These are phyloP conservation scores for Arthrobotrys sphaeroides DNA, from an alignment of 2,329 filamentous ascomycete genomes.

Conservation along the genomic window DNA sequence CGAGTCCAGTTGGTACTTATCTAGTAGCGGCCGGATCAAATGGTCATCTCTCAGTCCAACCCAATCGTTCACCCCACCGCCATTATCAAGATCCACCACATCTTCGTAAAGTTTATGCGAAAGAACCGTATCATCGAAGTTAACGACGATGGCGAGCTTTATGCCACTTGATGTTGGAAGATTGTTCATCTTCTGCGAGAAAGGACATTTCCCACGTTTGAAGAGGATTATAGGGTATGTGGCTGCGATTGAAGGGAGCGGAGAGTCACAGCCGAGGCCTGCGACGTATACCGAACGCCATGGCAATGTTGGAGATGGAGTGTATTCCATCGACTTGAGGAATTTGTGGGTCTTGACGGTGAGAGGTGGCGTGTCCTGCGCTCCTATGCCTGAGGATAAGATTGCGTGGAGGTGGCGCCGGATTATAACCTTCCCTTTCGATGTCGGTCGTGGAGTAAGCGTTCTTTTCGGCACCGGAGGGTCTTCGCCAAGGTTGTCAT, in stretches of 20 bases:
- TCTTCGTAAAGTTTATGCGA: conserved; percentile 24
- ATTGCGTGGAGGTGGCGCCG: conserved; percentile 49
- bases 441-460: conserved; percentile 17
- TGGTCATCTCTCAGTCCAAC: conserved; percentile 34
- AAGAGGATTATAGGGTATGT: conserved; percentile 45
- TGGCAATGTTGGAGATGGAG: conserved; percentile 31
- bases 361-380: conserved; percentile 20
- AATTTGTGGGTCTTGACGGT: conserved; percentile 21
- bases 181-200: conserved; percentile 47
- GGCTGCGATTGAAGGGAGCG: conserved; percentile 39
- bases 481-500: neutral
- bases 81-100: conserved; percentile 27
- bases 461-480: conserved; percentile 7
- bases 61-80: conserved; percentile 50
- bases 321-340: conserved; percentile 31
- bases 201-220: conserved; percentile 47
- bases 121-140: conserved; percentile 28
- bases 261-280: conserved; percentile 33
- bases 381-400: conserved; percentile 40
- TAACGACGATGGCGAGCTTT: conserved; percentile 49
- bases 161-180: conserved; percentile 40
- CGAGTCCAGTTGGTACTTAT: conserved; percentile 50
- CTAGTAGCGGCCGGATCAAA: conserved; percentile 41
- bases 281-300: conserved; percentile 43
- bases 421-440: conserved; percentile 10